A percentile compares a stretch with the other conserved stretches of the same genome.
phyloP scores from a whole-genome alignment of 371 early-diverging fungal genomes.

The Coemansia sp. region DNA sequence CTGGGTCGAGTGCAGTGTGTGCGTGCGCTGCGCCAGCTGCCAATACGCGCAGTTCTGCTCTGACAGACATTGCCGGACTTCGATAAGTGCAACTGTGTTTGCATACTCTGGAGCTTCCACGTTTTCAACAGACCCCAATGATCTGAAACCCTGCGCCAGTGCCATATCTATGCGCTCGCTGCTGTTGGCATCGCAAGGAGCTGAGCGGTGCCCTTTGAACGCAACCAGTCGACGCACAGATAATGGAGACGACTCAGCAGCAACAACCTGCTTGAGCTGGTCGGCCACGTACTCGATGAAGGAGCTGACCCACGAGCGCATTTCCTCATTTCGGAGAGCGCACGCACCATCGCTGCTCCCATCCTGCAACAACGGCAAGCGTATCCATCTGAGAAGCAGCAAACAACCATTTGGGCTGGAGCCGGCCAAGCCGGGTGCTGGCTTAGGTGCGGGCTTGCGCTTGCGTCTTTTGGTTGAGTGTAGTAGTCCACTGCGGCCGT shows the following conservation, averaged over 20 bases:
- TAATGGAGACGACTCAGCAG: background rate
- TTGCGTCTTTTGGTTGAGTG: no score
- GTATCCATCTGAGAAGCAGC: no score
- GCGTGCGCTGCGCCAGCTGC: slow-evolving; percentile 4
- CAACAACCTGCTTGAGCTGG: background rate
- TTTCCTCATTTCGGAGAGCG: background rate
- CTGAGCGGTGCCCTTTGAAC: background rate
- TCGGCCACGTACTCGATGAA: background rate
- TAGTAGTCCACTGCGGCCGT: no score
- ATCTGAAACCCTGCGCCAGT: background rate
- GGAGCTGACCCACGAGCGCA: background rate
- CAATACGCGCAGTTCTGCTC: background rate
- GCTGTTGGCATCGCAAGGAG: background rate
- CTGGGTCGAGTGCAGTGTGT: slow-evolving; percentile 3
- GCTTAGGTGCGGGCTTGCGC: no score
- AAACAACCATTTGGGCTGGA: no score
- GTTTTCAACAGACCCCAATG: background rate
- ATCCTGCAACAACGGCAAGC: no score
- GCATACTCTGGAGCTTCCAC: background rate
- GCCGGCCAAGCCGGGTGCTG: no score
- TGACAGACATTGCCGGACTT: background rate
- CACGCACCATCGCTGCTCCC: no score
- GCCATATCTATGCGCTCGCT: background rate
- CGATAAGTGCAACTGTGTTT: background rate
- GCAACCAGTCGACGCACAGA: background rate